Base-by-base conservation (phyloP, 495 filamentous ascomycete genomes). In the Penicillium bialowiezense region DNA sequence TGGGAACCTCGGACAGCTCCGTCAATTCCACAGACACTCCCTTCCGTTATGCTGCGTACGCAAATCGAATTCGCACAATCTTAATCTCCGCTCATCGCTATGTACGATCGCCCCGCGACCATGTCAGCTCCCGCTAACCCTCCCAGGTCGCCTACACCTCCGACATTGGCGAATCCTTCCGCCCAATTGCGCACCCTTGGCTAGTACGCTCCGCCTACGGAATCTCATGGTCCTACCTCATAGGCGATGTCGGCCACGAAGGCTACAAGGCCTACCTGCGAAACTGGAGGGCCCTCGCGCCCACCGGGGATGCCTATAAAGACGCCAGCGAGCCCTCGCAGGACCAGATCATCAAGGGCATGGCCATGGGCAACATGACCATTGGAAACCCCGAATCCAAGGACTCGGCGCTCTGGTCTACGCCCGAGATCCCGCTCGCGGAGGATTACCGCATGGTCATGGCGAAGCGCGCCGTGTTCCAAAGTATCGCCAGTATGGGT, bases 111-210 rank as follows among this genome's bases (percentile, higher is more conserved):
- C 29, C 29, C 5, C 29, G 10, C 23, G 8, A 3, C 23, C 23
- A 26, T 4, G 23, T 26, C 23, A 13, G 12, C 29, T 7, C 3
- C 29, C 7, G 10, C 29, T 32, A 32, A 32, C 7, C 29, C 3
- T 7, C 3, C 29, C 29, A 32, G 29, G 29, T 98, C 50, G 93
- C 93, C 54, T 98, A 97, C 72, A 97, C 93, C 12, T 92, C 88
- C 26, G 93, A 98, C 65, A 90, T 98, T 35, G 93, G 93, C 64
- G 93, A 98, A 67, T 95, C 89, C 7, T 98, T 98, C 71, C 86
- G 93, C 5, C 93, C 93, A 3, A 79, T 97, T 45, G 91, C 91
- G 4, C 90, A 97, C 65, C 91, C 89, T 0, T 83, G 70, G 56
- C 72, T 92, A 4, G 87, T 98, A 3, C 78, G 83, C 34, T 72